Evolutionary conservation across 1,139 yeast genomes (phyloP).

Genomic region (Blastobotrys aristatus): DNA sequence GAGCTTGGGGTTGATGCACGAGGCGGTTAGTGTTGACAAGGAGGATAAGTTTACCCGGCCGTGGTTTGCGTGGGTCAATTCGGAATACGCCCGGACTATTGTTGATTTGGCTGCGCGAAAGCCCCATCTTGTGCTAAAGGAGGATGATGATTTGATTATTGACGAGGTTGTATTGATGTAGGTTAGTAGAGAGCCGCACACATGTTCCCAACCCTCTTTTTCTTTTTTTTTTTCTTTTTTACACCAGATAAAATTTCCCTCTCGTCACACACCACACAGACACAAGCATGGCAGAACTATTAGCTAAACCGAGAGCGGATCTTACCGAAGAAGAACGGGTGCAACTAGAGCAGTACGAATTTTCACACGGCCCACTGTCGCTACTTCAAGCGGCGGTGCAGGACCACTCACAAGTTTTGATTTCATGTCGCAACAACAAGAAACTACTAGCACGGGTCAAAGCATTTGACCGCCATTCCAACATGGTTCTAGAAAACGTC

Average conservation of each 20-base stretch:
- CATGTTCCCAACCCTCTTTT: background rate
- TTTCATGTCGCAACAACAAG: conserved; percentile 89
- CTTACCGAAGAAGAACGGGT: conserved; percentile 74
- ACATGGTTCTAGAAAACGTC: conserved; percentile 86
- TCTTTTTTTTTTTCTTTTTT: background rate
- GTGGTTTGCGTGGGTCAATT: conserved; percentile 95
- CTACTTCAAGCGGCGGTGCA: conserved; percentile 75
- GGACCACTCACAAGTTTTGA: conserved; percentile 69
- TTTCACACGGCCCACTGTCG: conserved; percentile 86
- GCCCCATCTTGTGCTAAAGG: conserved; percentile 59
- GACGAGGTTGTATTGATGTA: background rate
- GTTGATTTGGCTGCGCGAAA: conserved; percentile 66
- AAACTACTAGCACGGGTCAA: conserved; percentile 84
- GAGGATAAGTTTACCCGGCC: conserved; percentile 53
- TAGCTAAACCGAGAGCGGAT: conserved; percentile 45
- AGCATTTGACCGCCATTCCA: conserved; percentile 95
- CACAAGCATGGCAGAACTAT: conserved; percentile 20
- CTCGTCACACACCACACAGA: background rate
- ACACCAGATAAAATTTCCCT: background rate
- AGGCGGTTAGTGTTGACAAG: conserved; percentile 62
- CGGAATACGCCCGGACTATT: conserved; percentile 83
- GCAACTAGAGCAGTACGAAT: conserved; percentile 84
- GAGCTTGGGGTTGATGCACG: conserved; percentile 79
- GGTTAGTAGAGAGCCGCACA: background rate
- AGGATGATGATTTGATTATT: conserved; percentile 1